phyloP scores from a whole-genome alignment of 2,329 filamentous ascomycete genomes.

The Kalaharituber pfeilii region DNA sequence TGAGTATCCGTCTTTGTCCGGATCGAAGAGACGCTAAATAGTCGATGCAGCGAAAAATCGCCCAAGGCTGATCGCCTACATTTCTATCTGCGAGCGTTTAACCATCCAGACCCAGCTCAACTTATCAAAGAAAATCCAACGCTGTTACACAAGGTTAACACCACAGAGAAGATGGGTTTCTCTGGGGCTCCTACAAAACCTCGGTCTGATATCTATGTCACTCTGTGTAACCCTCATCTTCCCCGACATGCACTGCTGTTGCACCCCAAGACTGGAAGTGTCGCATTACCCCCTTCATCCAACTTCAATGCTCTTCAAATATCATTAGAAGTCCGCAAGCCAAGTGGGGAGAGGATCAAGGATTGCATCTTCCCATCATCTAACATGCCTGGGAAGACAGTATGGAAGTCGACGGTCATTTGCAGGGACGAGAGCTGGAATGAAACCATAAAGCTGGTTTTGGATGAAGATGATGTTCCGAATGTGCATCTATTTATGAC shows the following conservation, averaged over 20 bases:
- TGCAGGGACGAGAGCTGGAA: constrained; percentile 72
- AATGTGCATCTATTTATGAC: constrained; percentile 78
- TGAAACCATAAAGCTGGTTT: constrained; percentile 65
- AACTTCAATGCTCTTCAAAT: constrained; percentile 64
- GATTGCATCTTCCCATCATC: constrained; percentile 76
- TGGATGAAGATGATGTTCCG: constrained; percentile 63
- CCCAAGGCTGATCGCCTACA: constrained; percentile 58
- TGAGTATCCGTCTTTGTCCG: constrained; percentile 11
- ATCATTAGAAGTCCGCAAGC: constrained; percentile 68
- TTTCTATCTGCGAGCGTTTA: constrained; percentile 62
- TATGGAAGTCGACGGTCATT: constrained; percentile 71
- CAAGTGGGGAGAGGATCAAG: constrained; percentile 61
- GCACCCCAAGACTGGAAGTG: constrained; percentile 62
- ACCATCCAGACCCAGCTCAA: constrained; percentile 55
- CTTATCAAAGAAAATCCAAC: constrained; percentile 80
- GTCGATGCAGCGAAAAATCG: constrained; percentile 39
- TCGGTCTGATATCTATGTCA: constrained; percentile 89
- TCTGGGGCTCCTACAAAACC: constrained; percentile 75
- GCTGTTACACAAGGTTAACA: constrained; percentile 59
- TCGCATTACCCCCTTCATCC: constrained; percentile 48
- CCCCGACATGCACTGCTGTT: constrained; percentile 46
- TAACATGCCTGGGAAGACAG: constrained; percentile 59
- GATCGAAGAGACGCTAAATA: constrained; percentile 8
- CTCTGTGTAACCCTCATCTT: constrained; percentile 60
- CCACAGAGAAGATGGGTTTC: constrained; percentile 82